A percentile compares a stretch with the other conserved stretches of the same genome.
Evolutionary conservation across 805 yeast genomes (phyloP).

Genomic region (Pichia paraexigua): DNA sequence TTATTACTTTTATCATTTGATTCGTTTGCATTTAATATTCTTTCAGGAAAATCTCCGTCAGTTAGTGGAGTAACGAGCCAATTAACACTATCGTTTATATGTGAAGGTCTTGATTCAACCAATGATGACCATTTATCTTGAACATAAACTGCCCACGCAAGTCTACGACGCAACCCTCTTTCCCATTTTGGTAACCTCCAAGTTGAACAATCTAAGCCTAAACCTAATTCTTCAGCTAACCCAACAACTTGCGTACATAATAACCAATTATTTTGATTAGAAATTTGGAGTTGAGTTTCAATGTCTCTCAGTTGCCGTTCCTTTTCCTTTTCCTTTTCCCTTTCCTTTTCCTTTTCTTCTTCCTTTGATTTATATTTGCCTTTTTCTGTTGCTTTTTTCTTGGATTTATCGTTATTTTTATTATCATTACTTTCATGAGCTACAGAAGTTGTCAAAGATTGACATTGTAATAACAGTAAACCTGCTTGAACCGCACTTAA

Average conservation of each 20-base stretch:
- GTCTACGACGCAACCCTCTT: constrained; percentile 72
- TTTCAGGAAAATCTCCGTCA: constrained; percentile 75
- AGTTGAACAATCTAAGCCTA: constrained; percentile 80
- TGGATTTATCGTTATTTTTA: neutral
- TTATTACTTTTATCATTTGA: neutral
- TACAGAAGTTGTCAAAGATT: constrained; percentile 22
- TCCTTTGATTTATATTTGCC: neutral
- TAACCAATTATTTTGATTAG: constrained; percentile 67
- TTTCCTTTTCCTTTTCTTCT: neutral
- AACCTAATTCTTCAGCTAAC: constrained; percentile 81
- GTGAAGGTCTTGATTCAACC: constrained; percentile 79
- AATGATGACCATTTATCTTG: constrained; percentile 90
- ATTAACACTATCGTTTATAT: constrained; percentile 57
- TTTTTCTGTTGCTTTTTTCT: neutral
- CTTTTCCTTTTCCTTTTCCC: neutral
- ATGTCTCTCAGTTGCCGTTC: neutral
- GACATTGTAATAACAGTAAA: constrained; percentile 62
- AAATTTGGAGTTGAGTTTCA: constrained; percentile 1
- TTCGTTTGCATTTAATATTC: constrained; percentile 32
- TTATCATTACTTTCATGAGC: neutral
- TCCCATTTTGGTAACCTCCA: constrained; percentile 98
- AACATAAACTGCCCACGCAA: constrained; percentile 93
- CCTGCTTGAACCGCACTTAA: constrained; percentile 91
- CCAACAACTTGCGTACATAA: constrained; percentile 82
- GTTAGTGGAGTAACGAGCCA: constrained; percentile 71